Evolutionary conservation across 1,139 yeast genomes (phyloP).

Genomic region (Meyerozyma carpophila): DNA sequence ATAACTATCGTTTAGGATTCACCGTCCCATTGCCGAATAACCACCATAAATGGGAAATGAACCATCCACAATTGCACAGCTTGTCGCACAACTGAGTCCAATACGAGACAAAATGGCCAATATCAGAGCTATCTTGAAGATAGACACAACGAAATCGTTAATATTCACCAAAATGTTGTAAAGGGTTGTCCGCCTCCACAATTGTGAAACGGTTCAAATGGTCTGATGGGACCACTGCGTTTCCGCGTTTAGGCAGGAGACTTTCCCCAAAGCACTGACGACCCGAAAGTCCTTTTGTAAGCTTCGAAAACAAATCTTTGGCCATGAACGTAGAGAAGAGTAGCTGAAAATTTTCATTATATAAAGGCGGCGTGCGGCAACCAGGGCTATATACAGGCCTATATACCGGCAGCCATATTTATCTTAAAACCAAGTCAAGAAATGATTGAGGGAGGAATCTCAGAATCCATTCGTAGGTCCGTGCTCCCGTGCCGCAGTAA

Average conservation of each 20-base stretch:
- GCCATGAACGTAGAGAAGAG: conserved; percentile 48
- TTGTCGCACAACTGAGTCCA: not conserved
- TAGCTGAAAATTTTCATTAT: conserved; percentile 16
- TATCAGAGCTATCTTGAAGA: not conserved
- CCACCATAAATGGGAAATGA: not conserved
- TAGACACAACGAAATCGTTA: not conserved
- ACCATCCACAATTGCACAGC: not conserved
- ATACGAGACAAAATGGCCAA: not conserved
- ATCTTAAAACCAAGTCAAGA: conserved; percentile 19
- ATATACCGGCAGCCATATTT: not conserved
- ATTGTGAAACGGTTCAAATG: conserved; percentile 16
- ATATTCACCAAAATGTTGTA: not conserved
- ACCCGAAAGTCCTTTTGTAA: conserved; percentile 43
- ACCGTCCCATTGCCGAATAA: conserved; percentile 56
- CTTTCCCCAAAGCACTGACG: conserved; percentile 81
- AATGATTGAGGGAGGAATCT: conserved; percentile 29
- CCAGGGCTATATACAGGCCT: not conserved
- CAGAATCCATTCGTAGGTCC: conserved; percentile 35
- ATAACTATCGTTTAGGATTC: conserved; percentile 66
- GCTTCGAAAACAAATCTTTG: conserved; percentile 88
- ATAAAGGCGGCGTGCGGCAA: not conserved
- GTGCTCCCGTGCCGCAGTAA: conserved; percentile 49
- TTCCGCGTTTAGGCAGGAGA: conserved; percentile 83
- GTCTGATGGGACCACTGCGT: conserved; percentile 42
- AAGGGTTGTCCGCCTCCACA: conserved; percentile 3